Percentiles rank a stretch among this genome's conserved stretches.
Evolutionary conservation across 805 yeast species (phyloP).

Genomic region (Citeromyces matritensis): DNA sequence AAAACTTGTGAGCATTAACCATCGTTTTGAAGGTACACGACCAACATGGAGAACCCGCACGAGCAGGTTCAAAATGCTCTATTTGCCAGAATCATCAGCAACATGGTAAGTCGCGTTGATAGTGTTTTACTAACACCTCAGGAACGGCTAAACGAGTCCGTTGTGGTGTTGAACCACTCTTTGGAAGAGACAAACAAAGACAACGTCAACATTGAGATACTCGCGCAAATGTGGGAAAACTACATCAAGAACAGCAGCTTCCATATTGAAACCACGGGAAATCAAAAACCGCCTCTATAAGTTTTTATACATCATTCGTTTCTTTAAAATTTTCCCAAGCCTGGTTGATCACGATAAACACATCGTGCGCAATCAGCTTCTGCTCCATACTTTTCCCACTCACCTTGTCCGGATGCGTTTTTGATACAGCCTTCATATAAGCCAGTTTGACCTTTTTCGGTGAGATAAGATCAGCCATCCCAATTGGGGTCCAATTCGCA

Average conservation of each 20-base stretch:
- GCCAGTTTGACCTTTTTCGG: slow-evolving; percentile 79
- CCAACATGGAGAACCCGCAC: slow-evolving; percentile 70
- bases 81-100: slow-evolving; percentile 59
- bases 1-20: too few species aligned
- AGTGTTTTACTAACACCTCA: slow-evolving; percentile 9
- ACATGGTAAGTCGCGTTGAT: slow-evolving; percentile 37
- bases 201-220: slow-evolving; percentile 55
- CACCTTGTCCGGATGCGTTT: slow-evolving; percentile 78
- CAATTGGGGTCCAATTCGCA: slow-evolving; percentile 49
- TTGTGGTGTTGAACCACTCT: slow-evolving; percentile 45
- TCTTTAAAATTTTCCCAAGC: slow-evolving; percentile 76
- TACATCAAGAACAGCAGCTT: slow-evolving; percentile 58
- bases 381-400: slow-evolving; percentile 45
- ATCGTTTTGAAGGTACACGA: neutral
- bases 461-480: slow-evolving; percentile 63
- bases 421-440: slow-evolving; percentile 70
- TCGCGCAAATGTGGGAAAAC: slow-evolving; percentile 69
- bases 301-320: neutral
- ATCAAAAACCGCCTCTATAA: slow-evolving; percentile 35
- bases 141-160: slow-evolving; percentile 63
- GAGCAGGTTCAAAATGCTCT: slow-evolving; percentile 69
- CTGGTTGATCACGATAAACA: slow-evolving; percentile 67
- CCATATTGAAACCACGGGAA: slow-evolving; percentile 52
- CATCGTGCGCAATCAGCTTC: slow-evolving; percentile 75
- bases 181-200: slow-evolving; percentile 47